phyloP scores from a whole-genome alignment of 192 early-diverging fungal species.

The Diversispora epigaea region DNA sequence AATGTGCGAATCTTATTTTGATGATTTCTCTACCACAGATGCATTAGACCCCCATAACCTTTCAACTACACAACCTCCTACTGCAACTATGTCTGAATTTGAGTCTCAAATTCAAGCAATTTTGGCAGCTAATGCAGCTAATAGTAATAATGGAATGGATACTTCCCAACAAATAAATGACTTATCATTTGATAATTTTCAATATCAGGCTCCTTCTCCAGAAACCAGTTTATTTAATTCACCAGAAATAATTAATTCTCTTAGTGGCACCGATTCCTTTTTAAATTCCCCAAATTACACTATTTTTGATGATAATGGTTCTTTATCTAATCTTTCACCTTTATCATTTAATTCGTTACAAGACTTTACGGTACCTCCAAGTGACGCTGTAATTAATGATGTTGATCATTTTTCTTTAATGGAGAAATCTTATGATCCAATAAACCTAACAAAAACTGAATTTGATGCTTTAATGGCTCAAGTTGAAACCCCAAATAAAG shows the following conservation, averaged over 20 bases:
- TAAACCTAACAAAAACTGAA: not conserved
- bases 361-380: not conserved
- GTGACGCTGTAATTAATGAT: not conserved
- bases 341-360: not conserved
- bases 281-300: not conserved
- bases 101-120: conserved; percentile 25
- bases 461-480: not conserved
- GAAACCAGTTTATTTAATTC: not conserved
- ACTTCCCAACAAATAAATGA: not conserved
- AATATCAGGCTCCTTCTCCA: not conserved
- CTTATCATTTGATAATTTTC: not conserved
- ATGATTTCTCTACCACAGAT: conserved; percentile 40
- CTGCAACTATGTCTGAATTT: not conserved
- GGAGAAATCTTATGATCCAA: conserved; percentile 23
- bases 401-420: not conserved
- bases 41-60: not conserved
- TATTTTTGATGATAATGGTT: not conserved
- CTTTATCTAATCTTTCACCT: not conserved
- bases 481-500: conserved; percentile 11
- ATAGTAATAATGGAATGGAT: not conserved
- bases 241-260: not conserved
- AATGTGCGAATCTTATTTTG: conserved; percentile 48
- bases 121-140: not conserved
- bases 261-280: not conserved
- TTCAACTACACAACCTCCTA: not conserved